Evolutionary conservation across 108 stramenopile genomes (phyloP).

Genomic region (Nannochloropsis granulata): DNA sequence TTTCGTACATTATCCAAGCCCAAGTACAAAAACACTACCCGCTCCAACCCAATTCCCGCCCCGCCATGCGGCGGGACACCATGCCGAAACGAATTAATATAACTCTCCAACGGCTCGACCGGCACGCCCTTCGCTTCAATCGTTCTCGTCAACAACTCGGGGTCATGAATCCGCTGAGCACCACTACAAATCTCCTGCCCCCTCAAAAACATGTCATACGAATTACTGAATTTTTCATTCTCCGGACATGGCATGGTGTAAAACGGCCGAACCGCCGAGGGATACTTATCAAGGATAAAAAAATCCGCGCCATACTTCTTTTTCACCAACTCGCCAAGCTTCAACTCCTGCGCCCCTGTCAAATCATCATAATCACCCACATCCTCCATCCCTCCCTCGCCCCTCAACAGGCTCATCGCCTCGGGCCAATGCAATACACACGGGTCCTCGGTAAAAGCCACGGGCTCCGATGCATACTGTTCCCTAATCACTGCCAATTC

Average conservation of each 20-base stretch:
- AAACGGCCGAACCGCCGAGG: slow-evolving; percentile 73
- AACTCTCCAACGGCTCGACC: slow-evolving; percentile 42
- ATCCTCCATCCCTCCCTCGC: slow-evolving; percentile 37
- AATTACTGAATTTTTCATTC: slow-evolving; percentile 67
- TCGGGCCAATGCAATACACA: slow-evolving; percentile 91
- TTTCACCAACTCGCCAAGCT: slow-evolving; percentile 72
- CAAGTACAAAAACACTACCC: slow-evolving; percentile 87
- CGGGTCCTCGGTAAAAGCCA: slow-evolving; percentile 79
- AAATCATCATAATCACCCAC: slow-evolving; percentile 75
- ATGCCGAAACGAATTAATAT: slow-evolving; percentile 75
- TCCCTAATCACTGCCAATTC: slow-evolving; percentile 66
- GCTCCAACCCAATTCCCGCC: slow-evolving; percentile 85
- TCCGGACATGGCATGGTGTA: slow-evolving; percentile 94
- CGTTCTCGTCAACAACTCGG: slow-evolving; percentile 34
- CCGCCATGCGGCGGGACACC: slow-evolving; percentile 81
- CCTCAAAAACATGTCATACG: slow-evolving; percentile 88
- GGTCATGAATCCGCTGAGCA: slow-evolving; percentile 63
- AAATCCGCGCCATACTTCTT: slow-evolving; percentile 88
- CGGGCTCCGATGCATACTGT: slow-evolving; percentile 77
- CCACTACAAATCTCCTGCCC: slow-evolving; percentile 96
- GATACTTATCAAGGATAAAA: slow-evolving; percentile 92
- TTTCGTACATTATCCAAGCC: slow-evolving; percentile 92
- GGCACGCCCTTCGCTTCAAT: slow-evolving; percentile 65
- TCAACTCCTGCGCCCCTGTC: slow-evolving; percentile 63
- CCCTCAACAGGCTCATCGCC: slow-evolving; percentile 64